Evolutionary conservation across 805 yeast genomes (phyloP).

Genomic region (Hanseniaspora lindneri): DNA sequence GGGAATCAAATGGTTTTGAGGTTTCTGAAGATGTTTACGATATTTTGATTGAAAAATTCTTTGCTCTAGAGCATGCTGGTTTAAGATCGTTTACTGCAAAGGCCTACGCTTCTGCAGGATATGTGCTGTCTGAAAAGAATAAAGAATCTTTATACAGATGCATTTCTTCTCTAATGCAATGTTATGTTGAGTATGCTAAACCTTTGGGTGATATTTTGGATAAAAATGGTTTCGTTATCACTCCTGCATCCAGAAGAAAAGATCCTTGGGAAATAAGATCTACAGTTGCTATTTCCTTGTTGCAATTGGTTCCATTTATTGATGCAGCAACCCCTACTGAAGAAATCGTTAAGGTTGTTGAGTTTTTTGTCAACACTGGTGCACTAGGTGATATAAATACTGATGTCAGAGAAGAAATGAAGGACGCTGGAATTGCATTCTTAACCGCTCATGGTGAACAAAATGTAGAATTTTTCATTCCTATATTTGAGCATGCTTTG

Average conservation of each 20-base stretch:
- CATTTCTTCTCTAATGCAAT: conserved; percentile 37
- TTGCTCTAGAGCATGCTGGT: conserved; percentile 49
- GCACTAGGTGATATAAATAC: conserved; percentile 67
- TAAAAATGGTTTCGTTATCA: conserved; percentile 65
- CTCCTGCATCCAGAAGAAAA: conserved; percentile 45
- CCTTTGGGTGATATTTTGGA: conserved; percentile 73
- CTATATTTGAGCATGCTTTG: conserved; percentile 65
- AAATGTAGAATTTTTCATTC: conserved; percentile 61
- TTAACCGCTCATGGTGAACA: conserved; percentile 54
- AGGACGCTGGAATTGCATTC: conserved; percentile 75
- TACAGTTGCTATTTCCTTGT: conserved; percentile 62
- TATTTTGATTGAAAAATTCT: conserved; percentile 37
- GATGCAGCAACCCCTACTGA: conserved; percentile 34
- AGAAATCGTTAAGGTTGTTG: conserved; percentile 44
- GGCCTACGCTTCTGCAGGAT: conserved; percentile 49
- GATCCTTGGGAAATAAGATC: conserved; percentile 81
- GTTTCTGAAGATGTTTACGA: conserved; percentile 30
- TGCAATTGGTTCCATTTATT: conserved; percentile 24
- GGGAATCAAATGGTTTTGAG: conserved; percentile 61
- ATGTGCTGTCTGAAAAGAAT: conserved; percentile 27
- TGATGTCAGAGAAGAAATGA: conserved; percentile 66
- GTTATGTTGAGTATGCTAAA: conserved; percentile 48
- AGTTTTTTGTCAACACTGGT: conserved; percentile 47
- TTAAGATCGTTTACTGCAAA: conserved; percentile 61
- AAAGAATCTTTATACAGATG: conserved; percentile 27